These are phyloP conservation scores for Leccinum imitatum DNA, from an alignment of 768 basidiomycete genomes.

Conservation along the genomic window DNA sequence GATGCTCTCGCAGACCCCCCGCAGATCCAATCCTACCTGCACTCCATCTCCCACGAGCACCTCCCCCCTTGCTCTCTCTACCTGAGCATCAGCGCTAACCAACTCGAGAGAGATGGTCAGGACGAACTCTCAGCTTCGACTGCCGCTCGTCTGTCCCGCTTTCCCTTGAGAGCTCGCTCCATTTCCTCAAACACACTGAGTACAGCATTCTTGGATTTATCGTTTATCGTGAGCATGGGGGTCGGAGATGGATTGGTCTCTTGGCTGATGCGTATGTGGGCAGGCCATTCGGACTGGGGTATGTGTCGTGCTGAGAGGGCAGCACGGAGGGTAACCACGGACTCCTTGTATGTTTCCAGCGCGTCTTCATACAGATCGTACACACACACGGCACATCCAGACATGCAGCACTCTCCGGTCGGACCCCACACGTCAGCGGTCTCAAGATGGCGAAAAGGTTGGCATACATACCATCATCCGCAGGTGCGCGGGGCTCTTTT, in stretches of 20 bases:
- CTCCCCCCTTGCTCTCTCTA: constrained; percentile 22
- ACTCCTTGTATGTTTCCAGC: constrained; percentile 57
- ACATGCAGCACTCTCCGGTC: constrained; percentile 86
- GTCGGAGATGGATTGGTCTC: background rate
- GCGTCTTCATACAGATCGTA: constrained; percentile 86
- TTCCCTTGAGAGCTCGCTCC: constrained; percentile 56
- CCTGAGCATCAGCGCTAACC: constrained; percentile 12
- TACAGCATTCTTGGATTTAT: constrained; percentile 35
- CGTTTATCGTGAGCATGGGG: background rate
- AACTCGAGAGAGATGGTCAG: constrained; percentile 25
- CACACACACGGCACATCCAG: constrained; percentile 89
- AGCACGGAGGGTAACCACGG: constrained; percentile 48
- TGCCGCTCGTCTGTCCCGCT: constrained; percentile 34
- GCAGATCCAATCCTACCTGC: constrained; percentile 15
- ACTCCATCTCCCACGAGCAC: constrained; percentile 19
- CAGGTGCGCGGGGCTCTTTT: constrained; percentile 58
- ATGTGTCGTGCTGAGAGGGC: constrained; percentile 49
- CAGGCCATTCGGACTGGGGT: constrained; percentile 67
- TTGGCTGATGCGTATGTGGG: constrained; percentile 37
- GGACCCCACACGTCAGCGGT: background rate
- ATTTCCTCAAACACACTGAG: constrained; percentile 71
- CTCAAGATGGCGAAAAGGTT: background rate
- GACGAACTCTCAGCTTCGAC: constrained; percentile 38
- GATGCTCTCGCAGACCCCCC: constrained; percentile 43
- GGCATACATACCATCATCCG: constrained; percentile 56